Percentiles rank a stretch among this genome's conserved stretches.
Evolutionary conservation across 306 rosid species (phyloP).

Genomic region (Purshia tridentata): DNA sequence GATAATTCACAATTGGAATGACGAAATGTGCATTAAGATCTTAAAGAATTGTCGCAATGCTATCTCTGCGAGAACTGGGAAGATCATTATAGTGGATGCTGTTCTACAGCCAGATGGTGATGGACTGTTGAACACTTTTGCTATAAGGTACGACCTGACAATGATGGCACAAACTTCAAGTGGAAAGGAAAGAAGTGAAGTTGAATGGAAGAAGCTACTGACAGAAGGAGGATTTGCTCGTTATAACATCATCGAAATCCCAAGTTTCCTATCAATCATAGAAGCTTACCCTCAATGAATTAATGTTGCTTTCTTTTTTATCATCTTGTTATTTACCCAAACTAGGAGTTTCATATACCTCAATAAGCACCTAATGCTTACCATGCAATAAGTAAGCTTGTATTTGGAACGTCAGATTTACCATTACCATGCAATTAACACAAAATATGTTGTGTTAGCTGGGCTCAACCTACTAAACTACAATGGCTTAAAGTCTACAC

Average conservation of each 20-base stretch:
- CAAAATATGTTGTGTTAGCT: too few relatives aligned
- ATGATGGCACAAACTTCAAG: conserved; percentile 26
- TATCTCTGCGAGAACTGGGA: conserved; percentile 44
- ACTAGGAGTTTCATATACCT: neutral
- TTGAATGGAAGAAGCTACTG: conserved; percentile 50
- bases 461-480: too few relatives aligned
- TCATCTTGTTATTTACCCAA: too few relatives aligned
- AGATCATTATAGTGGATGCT: conserved; percentile 48
- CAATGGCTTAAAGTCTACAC: too few relatives aligned
- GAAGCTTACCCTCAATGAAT: conserved; percentile 12
- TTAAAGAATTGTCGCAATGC: conserved; percentile 54
- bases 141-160: conserved; percentile 41
- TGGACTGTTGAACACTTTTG: conserved; percentile 23
- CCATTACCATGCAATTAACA: too few relatives aligned
- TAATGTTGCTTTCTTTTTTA: neutral
- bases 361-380: neutral
- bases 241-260: conserved; percentile 48
- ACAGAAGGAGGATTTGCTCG: conserved; percentile 49
- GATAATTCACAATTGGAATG: conserved; percentile 29
- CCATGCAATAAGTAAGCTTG: neutral
- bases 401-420: too few relatives aligned
- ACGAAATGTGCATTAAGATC: conserved; percentile 49
- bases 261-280: conserved; percentile 18
- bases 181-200: conserved; percentile 50
- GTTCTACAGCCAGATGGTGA: conserved; percentile 39